Conservation (phyloP, 257 asterid genomes). For the Solanum habrochaites region DNA sequence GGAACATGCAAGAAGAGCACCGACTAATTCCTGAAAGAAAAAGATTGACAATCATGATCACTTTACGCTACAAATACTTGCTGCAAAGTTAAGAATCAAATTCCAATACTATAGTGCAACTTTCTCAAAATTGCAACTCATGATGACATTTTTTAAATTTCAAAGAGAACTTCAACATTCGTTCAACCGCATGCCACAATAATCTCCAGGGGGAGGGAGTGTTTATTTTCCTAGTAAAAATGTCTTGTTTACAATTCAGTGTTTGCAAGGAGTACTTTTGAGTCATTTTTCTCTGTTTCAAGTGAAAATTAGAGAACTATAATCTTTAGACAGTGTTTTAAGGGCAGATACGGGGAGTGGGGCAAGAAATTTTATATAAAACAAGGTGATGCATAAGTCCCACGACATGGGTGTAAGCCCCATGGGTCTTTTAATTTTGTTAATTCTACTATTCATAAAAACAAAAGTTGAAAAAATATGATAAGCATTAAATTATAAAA, state of each 20-base stretch:
- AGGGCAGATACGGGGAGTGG: not conserved
- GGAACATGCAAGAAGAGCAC: constrained; percentile 76
- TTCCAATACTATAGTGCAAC: not conserved
- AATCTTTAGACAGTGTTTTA: not conserved
- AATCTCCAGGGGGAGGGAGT: not conserved
- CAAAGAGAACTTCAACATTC: not conserved
- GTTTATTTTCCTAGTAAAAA: not conserved
- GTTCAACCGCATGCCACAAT: not conserved
- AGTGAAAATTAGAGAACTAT: not conserved
- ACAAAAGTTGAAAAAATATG: not conserved
- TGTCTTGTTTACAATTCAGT: not conserved
- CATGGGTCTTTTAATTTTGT: not conserved
- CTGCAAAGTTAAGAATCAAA: not conserved
- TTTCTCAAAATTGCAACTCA: not conserved
- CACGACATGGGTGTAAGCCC: not conserved
- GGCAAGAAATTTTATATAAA: not conserved
- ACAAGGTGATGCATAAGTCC: not conserved
- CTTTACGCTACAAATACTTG: not conserved
- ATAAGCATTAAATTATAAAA: not conserved
- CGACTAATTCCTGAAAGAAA: constrained; percentile 70
- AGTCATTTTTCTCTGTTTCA: not conserved
- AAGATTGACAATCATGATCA: constrained; percentile 1
- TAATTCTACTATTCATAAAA: not conserved
- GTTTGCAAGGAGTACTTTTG: not conserved
- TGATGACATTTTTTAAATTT: not conserved